Conservation (phyloP, 2,329 filamentous ascomycete species). For the Teratosphaeria viscida region DNA sequence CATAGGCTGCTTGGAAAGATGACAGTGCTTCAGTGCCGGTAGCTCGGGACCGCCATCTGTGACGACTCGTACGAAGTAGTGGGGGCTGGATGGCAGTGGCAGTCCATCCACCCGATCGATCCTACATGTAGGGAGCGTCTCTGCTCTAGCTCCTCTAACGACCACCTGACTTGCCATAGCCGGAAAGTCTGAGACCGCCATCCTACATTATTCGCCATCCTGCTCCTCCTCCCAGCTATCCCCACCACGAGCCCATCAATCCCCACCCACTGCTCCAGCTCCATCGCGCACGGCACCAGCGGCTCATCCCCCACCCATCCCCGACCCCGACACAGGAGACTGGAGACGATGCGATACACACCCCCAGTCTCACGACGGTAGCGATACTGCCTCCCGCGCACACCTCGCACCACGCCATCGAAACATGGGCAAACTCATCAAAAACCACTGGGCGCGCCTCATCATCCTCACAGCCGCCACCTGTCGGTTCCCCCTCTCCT, state of each 20-base stretch:
- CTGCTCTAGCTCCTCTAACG: neutral
- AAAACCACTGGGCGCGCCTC: slow-evolving; percentile 97
- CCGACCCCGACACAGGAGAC: neutral
- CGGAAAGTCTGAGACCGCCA: neutral
- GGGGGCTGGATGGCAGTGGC: neutral
- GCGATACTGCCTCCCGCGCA: neutral
- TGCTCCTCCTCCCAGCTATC: neutral
- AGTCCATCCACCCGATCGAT: neutral
- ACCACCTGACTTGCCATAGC: neutral
- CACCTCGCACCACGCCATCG: neutral
- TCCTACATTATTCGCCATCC: neutral
- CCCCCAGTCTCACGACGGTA: neutral
- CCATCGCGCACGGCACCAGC: neutral
- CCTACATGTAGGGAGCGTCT: neutral
- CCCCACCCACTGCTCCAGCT: neutral
- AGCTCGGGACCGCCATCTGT: neutral
- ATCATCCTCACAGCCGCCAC: slow-evolving; percentile 76
- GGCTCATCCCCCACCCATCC: neutral
- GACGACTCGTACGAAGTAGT: neutral
- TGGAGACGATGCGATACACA: neutral
- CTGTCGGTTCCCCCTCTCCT: too few species aligned
- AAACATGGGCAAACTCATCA: slow-evolving; percentile 96
- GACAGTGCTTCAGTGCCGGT: neutral
- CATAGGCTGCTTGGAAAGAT: neutral
- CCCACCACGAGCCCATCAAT: neutral